Conservation (phyloP, 768 basidiomycete species). For the Boletus sensibilis region DNA sequence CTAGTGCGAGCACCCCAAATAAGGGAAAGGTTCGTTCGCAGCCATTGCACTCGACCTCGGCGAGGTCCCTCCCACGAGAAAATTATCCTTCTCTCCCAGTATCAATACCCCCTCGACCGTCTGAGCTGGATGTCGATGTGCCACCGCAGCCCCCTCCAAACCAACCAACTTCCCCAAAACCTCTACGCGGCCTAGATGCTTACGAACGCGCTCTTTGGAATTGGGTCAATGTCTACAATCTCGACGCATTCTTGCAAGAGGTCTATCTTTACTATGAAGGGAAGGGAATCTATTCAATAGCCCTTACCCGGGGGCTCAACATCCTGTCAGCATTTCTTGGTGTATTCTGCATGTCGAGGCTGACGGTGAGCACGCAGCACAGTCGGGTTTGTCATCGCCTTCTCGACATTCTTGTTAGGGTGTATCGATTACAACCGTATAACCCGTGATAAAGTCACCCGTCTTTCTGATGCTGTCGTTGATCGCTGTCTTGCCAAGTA, state of each 20-base stretch:
- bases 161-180: conserved; percentile 34
- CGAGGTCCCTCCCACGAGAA: conserved; percentile 38
- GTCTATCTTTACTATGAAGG: conserved; percentile 96
- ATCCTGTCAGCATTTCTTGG: conserved; percentile 70
- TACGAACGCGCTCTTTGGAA: conserved; percentile 95
- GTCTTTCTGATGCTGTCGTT: conserved; percentile 80
- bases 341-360: conserved; percentile 16
- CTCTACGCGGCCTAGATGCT: conserved; percentile 71
- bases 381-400: conserved; percentile 96
- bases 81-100: conserved; percentile 39
- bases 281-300: conserved; percentile 95
- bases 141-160: conserved; percentile 21
- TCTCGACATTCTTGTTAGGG: conserved; percentile 93
- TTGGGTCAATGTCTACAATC: conserved; percentile 98
- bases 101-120: conserved; percentile 62
- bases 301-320: conserved; percentile 86
- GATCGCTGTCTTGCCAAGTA: conserved; percentile 82
- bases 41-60: conserved; percentile 51
- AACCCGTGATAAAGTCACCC: conserved; percentile 60
- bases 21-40: conserved; percentile 46
- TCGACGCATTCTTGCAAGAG: conserved; percentile 93
- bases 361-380: conserved; percentile 59
- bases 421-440: conserved; percentile 92
- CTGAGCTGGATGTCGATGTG: conserved; percentile 52
- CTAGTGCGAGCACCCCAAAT: conserved; percentile 25